Conservation (phyloP, 2,329 filamentous ascomycete species). For the Xylariales sp. region DNA sequence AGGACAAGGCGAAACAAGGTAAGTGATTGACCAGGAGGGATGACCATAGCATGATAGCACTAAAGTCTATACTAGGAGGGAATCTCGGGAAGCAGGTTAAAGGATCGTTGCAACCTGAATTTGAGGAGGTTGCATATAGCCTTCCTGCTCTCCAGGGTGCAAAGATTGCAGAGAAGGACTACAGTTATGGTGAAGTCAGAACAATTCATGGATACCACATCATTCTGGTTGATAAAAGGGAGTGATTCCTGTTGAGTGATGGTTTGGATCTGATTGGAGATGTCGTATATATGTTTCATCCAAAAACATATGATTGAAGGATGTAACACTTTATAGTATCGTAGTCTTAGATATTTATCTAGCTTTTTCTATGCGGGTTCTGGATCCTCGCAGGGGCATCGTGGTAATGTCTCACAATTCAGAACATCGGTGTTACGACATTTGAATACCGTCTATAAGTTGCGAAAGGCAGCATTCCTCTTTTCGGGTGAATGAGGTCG, state of each 20-base stretch:
- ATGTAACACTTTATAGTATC: no score
- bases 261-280: no score
- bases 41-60: background rate
- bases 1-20: constrained; percentile 9
- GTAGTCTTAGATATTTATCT: no score
- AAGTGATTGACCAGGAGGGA: background rate
- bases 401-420: no score
- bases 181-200: constrained; percentile 6
- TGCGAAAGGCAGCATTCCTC: no score
- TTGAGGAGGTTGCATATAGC: constrained; percentile 5
- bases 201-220: constrained; percentile 10
- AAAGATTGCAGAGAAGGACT: background rate
- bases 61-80: background rate
- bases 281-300: background rate
- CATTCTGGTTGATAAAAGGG: constrained; percentile 3
- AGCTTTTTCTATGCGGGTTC: no score
- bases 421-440: no score
- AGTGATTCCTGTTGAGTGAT: no score
- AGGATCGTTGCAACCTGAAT: background rate
- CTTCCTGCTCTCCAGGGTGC: background rate
- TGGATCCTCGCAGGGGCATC: no score
- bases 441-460: no score
- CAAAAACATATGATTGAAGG: no score
- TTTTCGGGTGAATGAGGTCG: no score
- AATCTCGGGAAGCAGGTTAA: constrained; percentile 1